Evolutionary conservation across 2,329 filamentous ascomycete species (phyloP).

Genomic region (Cytospora piceicola): DNA sequence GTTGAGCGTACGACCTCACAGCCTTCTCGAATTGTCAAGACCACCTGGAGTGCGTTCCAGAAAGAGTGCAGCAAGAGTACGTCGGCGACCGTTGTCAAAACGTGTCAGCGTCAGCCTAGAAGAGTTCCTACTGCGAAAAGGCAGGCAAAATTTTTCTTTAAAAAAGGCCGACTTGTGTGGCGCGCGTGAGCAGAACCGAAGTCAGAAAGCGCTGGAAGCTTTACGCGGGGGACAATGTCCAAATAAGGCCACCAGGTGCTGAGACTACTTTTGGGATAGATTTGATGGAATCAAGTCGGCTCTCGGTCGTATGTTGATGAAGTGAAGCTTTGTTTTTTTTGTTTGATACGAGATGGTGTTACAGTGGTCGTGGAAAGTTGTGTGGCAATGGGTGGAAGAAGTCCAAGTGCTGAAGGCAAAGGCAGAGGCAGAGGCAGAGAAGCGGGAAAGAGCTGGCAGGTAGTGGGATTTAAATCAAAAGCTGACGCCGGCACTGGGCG

Average conservation of each 20-base stretch:
- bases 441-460: neutral
- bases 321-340: slow-evolving; percentile 1
- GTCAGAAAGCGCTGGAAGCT: slow-evolving; percentile 13
- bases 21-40: slow-evolving; percentile 14
- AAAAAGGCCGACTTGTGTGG: slow-evolving; percentile 17
- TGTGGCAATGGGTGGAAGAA: slow-evolving; percentile 18
- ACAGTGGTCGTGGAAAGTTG: slow-evolving; percentile 2
- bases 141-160: slow-evolving; percentile 11
- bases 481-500: slow-evolving; percentile 1
- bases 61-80: slow-evolving; percentile 14
- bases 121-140: slow-evolving; percentile 14
- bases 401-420: slow-evolving; percentile 1
- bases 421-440: neutral
- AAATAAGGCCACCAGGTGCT: slow-evolving; percentile 12
- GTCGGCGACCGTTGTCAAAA: slow-evolving; percentile 17
- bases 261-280: slow-evolving; percentile 25
- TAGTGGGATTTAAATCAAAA: slow-evolving; percentile 1
- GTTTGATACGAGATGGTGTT: slow-evolving; percentile 12
- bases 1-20: slow-evolving; percentile 18
- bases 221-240: slow-evolving; percentile 15
- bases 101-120: slow-evolving; percentile 23
- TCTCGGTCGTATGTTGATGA: slow-evolving; percentile 17
- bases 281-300: slow-evolving; percentile 7
- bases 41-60: slow-evolving; percentile 13
- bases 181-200: slow-evolving; percentile 15